Percentiles rank a stretch among this genome's conserved stretches.
Evolutionary conservation across 345 rosid species (phyloP).

Genomic region (Camelina laxa): DNA sequence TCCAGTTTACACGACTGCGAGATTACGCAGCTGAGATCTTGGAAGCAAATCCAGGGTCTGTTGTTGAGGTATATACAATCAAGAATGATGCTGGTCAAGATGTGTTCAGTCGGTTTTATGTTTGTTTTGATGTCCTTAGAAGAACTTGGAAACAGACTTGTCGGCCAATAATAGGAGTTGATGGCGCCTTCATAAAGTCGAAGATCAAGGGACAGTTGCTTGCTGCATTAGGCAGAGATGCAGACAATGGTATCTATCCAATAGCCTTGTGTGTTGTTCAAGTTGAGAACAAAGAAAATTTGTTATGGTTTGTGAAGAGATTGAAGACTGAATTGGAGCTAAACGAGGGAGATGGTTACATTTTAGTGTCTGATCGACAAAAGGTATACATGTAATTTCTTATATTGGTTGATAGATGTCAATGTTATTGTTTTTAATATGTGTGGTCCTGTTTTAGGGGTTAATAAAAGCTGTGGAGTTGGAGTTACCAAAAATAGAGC

Average conservation of each 20-base stretch:
- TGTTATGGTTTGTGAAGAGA: background rate
- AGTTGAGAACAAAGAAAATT: background rate
- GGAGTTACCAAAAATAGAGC: too few species aligned
- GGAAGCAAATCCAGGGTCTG: too few species aligned
- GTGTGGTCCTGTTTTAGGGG: too few species aligned
- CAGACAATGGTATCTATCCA: background rate
- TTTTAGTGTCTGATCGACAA: slow-evolving; percentile 15
- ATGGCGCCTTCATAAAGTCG: background rate
- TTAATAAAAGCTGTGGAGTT: too few species aligned
- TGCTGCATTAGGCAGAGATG: background rate
- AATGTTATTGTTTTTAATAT: too few species aligned
- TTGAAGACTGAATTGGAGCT: background rate
- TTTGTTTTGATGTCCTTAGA: background rate
- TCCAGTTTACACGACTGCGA: too few species aligned
- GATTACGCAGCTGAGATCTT: too few species aligned
- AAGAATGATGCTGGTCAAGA: too few species aligned
- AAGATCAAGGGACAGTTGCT: background rate
- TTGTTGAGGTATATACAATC: too few species aligned
- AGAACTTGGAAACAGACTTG: background rate
- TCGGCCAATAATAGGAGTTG: background rate
- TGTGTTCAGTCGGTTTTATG: background rate
- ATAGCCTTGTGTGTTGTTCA: background rate
- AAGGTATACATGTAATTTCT: too few species aligned
- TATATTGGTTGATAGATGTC: too few species aligned
- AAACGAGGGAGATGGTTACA: background rate